phyloP scores from a whole-genome alignment of 2,329 filamentous ascomycete genomes.

The Colletotrichum higginsianum region DNA sequence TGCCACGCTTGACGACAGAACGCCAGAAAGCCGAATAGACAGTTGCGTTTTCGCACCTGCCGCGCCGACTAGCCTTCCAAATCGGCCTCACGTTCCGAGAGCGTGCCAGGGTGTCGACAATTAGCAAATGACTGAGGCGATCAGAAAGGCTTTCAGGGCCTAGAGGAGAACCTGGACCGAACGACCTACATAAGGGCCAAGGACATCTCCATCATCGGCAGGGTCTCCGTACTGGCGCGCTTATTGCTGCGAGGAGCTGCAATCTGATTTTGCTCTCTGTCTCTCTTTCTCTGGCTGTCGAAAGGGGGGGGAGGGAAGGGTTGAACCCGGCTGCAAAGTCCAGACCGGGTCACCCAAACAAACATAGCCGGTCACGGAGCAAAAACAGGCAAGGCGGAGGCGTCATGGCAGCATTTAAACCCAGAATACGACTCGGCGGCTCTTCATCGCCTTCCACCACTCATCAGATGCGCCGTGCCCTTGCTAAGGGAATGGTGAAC shows the following conservation, averaged over 20 bases:
- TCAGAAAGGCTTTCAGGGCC: conserved; percentile 11
- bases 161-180: conserved; percentile 21
- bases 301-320: neutral
- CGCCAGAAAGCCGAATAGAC: conserved; percentile 15
- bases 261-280: conserved; percentile 23
- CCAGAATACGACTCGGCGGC: conserved; percentile 7
- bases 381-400: neutral
- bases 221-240: conserved; percentile 25
- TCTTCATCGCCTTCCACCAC: neutral
- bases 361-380: conserved; percentile 8
- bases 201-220: conserved; percentile 7
- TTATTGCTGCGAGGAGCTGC: conserved; percentile 13
- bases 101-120: conserved; percentile 8
- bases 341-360: conserved; percentile 15
- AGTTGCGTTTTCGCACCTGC: conserved; percentile 7
- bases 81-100: conserved; percentile 36
- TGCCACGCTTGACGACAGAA: neutral
- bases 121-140: conserved; percentile 17
- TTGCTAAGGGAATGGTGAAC: neutral
- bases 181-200: conserved; percentile 23
- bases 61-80: conserved; percentile 32
- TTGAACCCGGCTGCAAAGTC: conserved; percentile 29
- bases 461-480: neutral
- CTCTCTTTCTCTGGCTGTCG: neutral
- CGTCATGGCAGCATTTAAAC: conserved; percentile 1